Percentiles rank a stretch among this genome's conserved stretches.
These are phyloP conservation scores for Globisporangium sylvaticum DNA, from an alignment of 352 stramenopile species.

Conservation along the genomic window DNA sequence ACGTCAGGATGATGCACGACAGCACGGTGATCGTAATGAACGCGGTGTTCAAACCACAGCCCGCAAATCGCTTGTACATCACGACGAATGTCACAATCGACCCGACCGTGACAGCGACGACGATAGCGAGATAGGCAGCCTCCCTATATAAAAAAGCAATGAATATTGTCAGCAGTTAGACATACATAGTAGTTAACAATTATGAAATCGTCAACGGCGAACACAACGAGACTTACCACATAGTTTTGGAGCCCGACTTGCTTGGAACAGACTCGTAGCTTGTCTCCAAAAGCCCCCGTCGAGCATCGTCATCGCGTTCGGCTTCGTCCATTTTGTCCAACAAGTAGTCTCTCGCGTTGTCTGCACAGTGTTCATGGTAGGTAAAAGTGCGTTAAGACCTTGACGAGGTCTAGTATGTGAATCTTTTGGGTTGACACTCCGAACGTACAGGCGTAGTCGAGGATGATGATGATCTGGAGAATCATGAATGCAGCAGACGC, in stretches of 20 bases:
- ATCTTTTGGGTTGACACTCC: too few relatives aligned
- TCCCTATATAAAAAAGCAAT: slow-evolving; percentile 33
- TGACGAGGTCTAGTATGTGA: too few relatives aligned
- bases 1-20: slow-evolving; percentile 35
- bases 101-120: slow-evolving; percentile 30
- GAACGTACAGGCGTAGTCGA: slow-evolving; percentile 72
- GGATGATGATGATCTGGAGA: slow-evolving; percentile 78
- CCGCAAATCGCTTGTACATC: slow-evolving; percentile 50
- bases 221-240: slow-evolving; percentile 16
- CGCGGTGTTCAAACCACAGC: slow-evolving; percentile 46
- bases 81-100: slow-evolving; percentile 40
- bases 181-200: not conserved
- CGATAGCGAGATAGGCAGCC: slow-evolving; percentile 42
- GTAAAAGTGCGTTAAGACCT: too few relatives aligned
- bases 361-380: slow-evolving; percentile 29
- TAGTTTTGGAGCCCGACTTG: slow-evolving; percentile 19
- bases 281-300: slow-evolving; percentile 41
- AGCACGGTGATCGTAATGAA: slow-evolving; percentile 63
- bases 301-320: slow-evolving; percentile 48
- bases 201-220: not conserved
- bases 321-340: slow-evolving; percentile 65
- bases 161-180: not conserved
- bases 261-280: slow-evolving; percentile 19
- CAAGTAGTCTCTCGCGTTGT: slow-evolving; percentile 63
- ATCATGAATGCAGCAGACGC: slow-evolving; percentile 64